Evolutionary conservation across 331 rosid genomes (phyloP), one percentile per base, ranked within the genome.

Genomic region (Rosa hybrid): DNA sequence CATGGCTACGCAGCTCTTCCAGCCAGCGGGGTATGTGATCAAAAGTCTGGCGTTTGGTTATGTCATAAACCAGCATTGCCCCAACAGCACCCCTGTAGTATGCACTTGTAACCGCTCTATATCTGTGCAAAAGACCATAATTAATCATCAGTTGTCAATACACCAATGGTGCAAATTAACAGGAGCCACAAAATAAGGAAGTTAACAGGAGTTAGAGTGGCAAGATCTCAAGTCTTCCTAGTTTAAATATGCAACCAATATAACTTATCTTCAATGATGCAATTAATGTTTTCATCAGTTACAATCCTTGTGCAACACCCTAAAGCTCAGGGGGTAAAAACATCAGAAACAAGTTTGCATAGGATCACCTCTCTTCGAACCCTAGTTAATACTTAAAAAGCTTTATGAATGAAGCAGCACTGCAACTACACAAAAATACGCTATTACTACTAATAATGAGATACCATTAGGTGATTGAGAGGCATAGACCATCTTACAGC

Each of bases 21-120:
- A 94, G 86, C 98, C 98, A 94, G 5, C 98, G 94, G 3, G 98
- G 98, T 79, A 94, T 94, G 81, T 94, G 98, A 83, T 94, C 98
- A 46, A 94, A 94, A 51, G 83, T 91, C 81, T 89, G 98, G 48
- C 98, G 98, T 81, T 90, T 94, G 12, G 97, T 87, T 63, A 94
- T 90, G 85, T 94, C 98, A 25, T 92, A 94, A 44, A 92, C 98
- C 81, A 94, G 83, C 98, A 94, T 94, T 81, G 98, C 97, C 80
- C 98, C 98, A 27, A 94, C 96, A 70, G 98, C 98, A 48, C 97
- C 98, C 85, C 98, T 87, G 85, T 94, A 94, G 85, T 94, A 94
- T 71, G 98, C 98, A 78, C 98, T 94, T 56, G 98, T 94, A 71
- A 94, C 98, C 42, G 98, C 98, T 77, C 98, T 86, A 84, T 94